Evolutionary conservation across 169 alveolate species (phyloP), one percentile per base, ranked within the genome.

Genomic region (Amoebophrya sp.): DNA sequence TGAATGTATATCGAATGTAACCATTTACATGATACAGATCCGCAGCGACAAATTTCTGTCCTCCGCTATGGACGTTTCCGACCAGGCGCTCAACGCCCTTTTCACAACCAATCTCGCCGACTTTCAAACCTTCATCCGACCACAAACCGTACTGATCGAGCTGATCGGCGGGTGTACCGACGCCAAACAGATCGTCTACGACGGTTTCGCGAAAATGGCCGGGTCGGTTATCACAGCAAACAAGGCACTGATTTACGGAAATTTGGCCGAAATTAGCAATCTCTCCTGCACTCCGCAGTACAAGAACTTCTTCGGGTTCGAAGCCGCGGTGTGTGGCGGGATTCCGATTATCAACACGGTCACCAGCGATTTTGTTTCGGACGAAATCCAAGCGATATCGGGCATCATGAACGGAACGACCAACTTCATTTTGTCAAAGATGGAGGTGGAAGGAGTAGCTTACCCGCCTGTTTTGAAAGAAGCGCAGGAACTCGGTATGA

Each of bases 361-460:
- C 38, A 40, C 0, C 33, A 33, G 77, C 35, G 89, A 35, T 12
- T 7, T 92, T 25, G 77, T 38, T 33, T 18, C 47, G 40, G 94
- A 92, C 40, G 53, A 47, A 2, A 23, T 92, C 10, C 35, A 1
- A 23, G 39, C 25, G 39, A 23, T 92, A 25, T 0, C 77, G 1
- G 94, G 94, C 40, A 92, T 92, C 91, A 90, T 92, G 93, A 92
- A 92, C 91, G 94, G 94, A 25, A 89, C 93, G 33, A 89, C 94
- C 53, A 92, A 92, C 89, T 92, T 29, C 40, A 89, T 92, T 33
- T 14, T 92, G 32, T 41, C 93, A 29, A 32, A 90, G 38, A 90
- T 92, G 93, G 91, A 77, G 89, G 3, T 23, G 29, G 91, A 91
- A 23, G 77, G 77, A 7, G 77, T 66, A n/a, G 23, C 92, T 18